Percentiles rank a stretch among this genome's conserved stretches.
Evolutionary conservation across 306 rosid species (phyloP).

Genomic region (Aeschynomene evenia): DNA sequence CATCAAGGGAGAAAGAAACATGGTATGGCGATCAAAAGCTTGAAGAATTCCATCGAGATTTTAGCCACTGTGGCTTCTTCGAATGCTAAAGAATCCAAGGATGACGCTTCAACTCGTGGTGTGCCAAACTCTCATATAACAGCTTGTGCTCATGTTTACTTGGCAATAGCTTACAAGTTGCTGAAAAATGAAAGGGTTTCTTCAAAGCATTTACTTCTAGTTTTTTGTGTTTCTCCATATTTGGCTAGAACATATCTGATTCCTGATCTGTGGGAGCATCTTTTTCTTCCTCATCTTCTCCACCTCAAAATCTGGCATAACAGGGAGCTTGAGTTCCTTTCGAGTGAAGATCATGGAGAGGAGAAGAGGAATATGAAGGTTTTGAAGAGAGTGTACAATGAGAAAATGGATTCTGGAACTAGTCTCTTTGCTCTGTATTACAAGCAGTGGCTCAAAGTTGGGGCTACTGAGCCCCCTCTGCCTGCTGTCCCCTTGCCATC

Average conservation of each 20-base stretch:
- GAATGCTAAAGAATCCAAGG: slow-evolving; percentile 39
- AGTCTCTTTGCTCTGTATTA: slow-evolving; percentile 67
- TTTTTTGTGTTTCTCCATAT: slow-evolving; percentile 63
- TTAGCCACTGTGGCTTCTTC: slow-evolving; percentile 46
- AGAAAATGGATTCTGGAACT: slow-evolving; percentile 73
- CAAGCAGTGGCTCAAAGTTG: slow-evolving; percentile 77
- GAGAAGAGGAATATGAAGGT: slow-evolving; percentile 55
- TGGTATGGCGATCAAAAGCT: slow-evolving; percentile 35
- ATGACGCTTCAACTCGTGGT: slow-evolving; percentile 39
- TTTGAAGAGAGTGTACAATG: slow-evolving; percentile 54
- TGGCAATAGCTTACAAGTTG: slow-evolving; percentile 66
- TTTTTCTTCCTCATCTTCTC: slow-evolving; percentile 88
- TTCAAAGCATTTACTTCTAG: slow-evolving; percentile 66
- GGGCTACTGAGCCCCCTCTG: slow-evolving; percentile 54
- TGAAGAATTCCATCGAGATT: slow-evolving; percentile 48
- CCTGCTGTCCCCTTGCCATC: slow-evolving; percentile 67
- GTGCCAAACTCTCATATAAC: slow-evolving; percentile 50
- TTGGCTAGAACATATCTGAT: slow-evolving; percentile 65
- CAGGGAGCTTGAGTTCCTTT: slow-evolving; percentile 54
- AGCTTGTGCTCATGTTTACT: slow-evolving; percentile 70
- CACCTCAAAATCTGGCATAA: slow-evolving; percentile 78
- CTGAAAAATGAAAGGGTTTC: slow-evolving; percentile 59
- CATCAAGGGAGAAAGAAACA: slow-evolving; percentile 39
- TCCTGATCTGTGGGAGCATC: slow-evolving; percentile 89
- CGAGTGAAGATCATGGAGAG: slow-evolving; percentile 33